These are phyloP conservation scores for Candida vartiovaarae DNA, from an alignment of 805 yeast species.

Conservation along the genomic window DNA sequence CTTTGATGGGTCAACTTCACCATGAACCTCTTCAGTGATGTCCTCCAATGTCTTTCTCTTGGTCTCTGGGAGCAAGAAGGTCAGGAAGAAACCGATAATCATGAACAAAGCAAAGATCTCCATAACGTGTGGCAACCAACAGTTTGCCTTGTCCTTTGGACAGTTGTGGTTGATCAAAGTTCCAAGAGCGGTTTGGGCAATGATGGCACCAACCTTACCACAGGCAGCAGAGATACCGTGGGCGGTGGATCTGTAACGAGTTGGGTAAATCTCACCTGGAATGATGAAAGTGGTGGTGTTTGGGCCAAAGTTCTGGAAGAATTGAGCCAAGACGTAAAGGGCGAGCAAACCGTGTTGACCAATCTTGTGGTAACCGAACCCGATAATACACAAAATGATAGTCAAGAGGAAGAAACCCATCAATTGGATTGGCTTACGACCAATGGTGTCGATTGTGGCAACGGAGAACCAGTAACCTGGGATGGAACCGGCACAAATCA, in stretches of 20 bases:
- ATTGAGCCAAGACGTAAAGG: slow-evolving; percentile 72
- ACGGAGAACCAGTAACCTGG: slow-evolving; percentile 91
- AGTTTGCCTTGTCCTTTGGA: slow-evolving; percentile 45
- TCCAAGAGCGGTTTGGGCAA: slow-evolving; percentile 85
- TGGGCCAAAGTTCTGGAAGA: slow-evolving; percentile 90
- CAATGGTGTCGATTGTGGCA: slow-evolving; percentile 72
- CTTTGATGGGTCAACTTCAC: slow-evolving; percentile 55
- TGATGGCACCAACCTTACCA: slow-evolving; percentile 89
- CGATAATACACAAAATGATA: slow-evolving; percentile 66
- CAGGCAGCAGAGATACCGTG: slow-evolving; percentile 92
- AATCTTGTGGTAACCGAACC: slow-evolving; percentile 74
- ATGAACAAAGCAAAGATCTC: slow-evolving; percentile 89
- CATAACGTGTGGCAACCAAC: slow-evolving; percentile 91
- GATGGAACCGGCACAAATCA: slow-evolving; percentile 90
- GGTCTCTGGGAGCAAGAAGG: slow-evolving; percentile 80
- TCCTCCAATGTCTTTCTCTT: slow-evolving; percentile 87
- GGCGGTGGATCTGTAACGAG: slow-evolving; percentile 92
- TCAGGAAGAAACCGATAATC: slow-evolving; percentile 65
- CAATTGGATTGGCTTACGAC: slow-evolving; percentile 80
- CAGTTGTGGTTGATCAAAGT: slow-evolving; percentile 77
- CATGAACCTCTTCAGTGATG: slow-evolving; percentile 74
- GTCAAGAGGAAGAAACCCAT: slow-evolving; percentile 72
- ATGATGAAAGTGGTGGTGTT: slow-evolving; percentile 85
- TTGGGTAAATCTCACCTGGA: slow-evolving; percentile 91
- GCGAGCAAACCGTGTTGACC: slow-evolving; percentile 63